phyloP scores from a whole-genome alignment of 176 grass and related monocot genomes.

The Rhynchospora pubera region DNA sequence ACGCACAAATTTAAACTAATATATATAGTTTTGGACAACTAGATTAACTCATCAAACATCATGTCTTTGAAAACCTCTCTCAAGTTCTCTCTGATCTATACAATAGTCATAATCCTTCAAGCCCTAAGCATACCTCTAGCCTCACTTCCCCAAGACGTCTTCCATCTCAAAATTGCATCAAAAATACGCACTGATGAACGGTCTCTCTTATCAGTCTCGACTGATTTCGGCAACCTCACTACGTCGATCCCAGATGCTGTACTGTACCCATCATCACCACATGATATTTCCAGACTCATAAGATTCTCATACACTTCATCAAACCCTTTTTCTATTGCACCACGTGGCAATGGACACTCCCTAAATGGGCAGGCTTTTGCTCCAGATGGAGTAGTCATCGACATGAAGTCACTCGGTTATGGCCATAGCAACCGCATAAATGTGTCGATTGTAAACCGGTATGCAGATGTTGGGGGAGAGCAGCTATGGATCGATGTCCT shows the following conservation, averaged over 20 bases:
- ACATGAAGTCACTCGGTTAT: conserved; percentile 49
- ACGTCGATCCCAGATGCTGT: conserved; percentile 45
- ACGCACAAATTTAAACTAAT: too few species aligned
- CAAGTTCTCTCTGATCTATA: conserved; percentile 12
- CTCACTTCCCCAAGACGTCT: conserved; percentile 33
- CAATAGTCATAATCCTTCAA: background rate
- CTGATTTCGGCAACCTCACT: conserved; percentile 66
- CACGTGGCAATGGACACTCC: conserved; percentile 78
- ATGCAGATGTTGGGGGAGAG: conserved; percentile 93
- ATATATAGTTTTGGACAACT: too few species aligned
- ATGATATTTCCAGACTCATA: conserved; percentile 50
- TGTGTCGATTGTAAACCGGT: conserved; percentile 32
- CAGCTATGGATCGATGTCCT: conserved; percentile 83
- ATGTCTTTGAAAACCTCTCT: background rate
- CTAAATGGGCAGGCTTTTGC: conserved; percentile 55
- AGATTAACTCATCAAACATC: too few species aligned
- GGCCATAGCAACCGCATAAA: conserved; percentile 35
- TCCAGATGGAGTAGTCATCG: conserved; percentile 46
- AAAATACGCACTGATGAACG: conserved; percentile 39
- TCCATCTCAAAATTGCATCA: conserved; percentile 10
- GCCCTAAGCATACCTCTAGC: background rate
- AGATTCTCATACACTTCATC: conserved; percentile 21
- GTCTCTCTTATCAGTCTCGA: conserved; percentile 40
- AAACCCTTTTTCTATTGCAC: conserved; percentile 35
- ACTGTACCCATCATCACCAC: conserved; percentile 37